Conservation (phyloP, 176 grass and related monocot species). For the Aegilops speltoides region DNA sequence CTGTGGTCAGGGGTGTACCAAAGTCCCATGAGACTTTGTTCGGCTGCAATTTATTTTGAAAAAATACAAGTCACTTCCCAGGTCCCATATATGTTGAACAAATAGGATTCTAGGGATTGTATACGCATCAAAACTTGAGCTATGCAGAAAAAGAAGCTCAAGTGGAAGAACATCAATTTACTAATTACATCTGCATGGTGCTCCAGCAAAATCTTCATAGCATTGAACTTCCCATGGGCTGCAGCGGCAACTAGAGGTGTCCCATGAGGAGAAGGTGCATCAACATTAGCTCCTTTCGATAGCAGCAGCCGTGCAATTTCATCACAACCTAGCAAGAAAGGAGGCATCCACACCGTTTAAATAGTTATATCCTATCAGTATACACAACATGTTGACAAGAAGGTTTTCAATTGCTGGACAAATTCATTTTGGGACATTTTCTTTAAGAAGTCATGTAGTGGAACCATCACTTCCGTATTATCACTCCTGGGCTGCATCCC, state of each 20-base stretch:
- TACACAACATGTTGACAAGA: not conserved
- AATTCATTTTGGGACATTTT: not conserved
- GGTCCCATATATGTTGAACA: not conserved
- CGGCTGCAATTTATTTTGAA: not conserved
- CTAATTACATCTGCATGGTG: slow-evolving; percentile 42
- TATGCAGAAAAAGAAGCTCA: not conserved
- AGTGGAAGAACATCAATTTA: not conserved
- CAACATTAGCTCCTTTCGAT: slow-evolving; percentile 34
- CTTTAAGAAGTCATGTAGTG: not conserved
- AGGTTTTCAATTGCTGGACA: not conserved
- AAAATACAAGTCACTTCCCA: not conserved
- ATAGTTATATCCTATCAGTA: not conserved
- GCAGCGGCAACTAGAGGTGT: slow-evolving; percentile 35
- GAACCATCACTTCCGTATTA: not conserved
- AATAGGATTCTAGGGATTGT: not conserved
- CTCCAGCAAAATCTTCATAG: slow-evolving; percentile 42
- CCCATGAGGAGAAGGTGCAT: slow-evolving; percentile 26
- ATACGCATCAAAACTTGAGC: not conserved
- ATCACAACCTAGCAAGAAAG: slow-evolving; percentile 33
- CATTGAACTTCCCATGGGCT: slow-evolving; percentile 23
- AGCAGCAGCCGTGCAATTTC: slow-evolving; percentile 28
- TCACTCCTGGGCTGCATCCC: not conserved
- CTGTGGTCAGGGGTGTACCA: not conserved
- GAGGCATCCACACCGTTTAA: not conserved
- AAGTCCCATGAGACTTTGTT: slow-evolving; percentile 14